Evolutionary conservation across 192 early-diverging fungal genomes (phyloP), one percentile per base, ranked within the genome.

Genomic region (Podila horticola): DNA sequence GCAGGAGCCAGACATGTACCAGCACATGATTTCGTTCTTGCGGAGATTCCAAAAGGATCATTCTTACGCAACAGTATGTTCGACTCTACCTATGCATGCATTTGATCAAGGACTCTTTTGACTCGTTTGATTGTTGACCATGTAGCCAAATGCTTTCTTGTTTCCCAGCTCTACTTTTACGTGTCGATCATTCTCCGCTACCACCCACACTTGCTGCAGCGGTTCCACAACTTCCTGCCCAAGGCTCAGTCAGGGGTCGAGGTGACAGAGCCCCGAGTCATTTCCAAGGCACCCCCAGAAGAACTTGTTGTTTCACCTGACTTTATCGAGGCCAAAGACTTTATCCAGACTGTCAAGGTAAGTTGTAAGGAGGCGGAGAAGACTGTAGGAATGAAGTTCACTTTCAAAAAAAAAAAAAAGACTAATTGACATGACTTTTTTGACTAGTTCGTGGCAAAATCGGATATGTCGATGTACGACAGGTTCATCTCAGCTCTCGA

Each of bases 271-370:
- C 77, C 77, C 3, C 19, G 66, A 10, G 13, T 81, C 45, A 81
- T 81, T 26, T 81, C 77, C 33, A 72, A 81, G 58, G 77, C 77
- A 6, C 77, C 71, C 9, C 77, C 77, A 73, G 71, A 73, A 73
- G 77, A 81, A 17, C 49, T 81, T 11, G 77, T 81, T 20, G 66
- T 81, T 9, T 81, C 77, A 22, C 77, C 77, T 8, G 77, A 81
- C 20, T 81, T 81, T 65, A 81, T 81, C 36, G 77, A 81, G 38
- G 77, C 77, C 19, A 81, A 81, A 34, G 71, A 81, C 58, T 81
- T 81, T 73, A 71, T 81, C 19, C 77, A 81, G 49, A 73, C 77
- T 24, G 77, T 81, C 55, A 72, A 81, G 71, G 77, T 81, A 61
- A 67, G 19, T 22, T 29, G 20, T 45, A 45, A 13, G 41, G 41